Evolutionary conservation across 2,329 filamentous ascomycete genomes (phyloP), one percentile per base, ranked within the genome.

Genomic region (Ascochyta fabae): DNA sequence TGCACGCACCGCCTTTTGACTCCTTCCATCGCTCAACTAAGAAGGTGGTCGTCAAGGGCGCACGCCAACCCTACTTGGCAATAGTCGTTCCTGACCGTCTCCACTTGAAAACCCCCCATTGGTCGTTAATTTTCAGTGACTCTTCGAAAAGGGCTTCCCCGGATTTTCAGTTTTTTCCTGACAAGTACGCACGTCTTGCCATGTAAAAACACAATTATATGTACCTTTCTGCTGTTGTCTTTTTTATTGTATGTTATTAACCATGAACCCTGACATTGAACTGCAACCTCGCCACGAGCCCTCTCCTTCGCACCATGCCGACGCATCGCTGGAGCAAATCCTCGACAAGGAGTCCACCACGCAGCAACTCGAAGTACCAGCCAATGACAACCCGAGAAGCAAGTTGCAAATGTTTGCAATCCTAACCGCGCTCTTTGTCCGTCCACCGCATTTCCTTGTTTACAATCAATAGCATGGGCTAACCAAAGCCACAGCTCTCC

Each of bases 341-440:
- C 26, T 51, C 19, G 42, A 43, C 26, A 26, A 41, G 3, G 26
- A 31, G 4, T 24, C 22, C 7, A 26, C 31, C 4, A 27, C 33
- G 7, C 24, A 42, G 48, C 27, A 48, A 42, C 15, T 24, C 24
- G 42, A 51, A 16, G 12, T 3, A 16, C 24, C 36, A 15, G 53
- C 39, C 16, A 58, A 64, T 47, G 60, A 23, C 3, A 64, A 43
- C 23, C 53, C 52, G 24, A 66, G 71, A 29, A 68, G 69, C 34
- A 71, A 59, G 35, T 56, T 68, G 19, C 65, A 66, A 10, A 53
- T 74, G 45, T 48, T 57, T 35, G 67, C 69, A 22, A 74, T 75
- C 50, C 26, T 74, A 2, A 61, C 62, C 7, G 72, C 72, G 13
- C 63, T 75, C 23, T 74, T 73, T 52, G 71, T 74, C 68, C 12